Conservation (phyloP, 768 basidiomycete genomes). For the Sistotremastrum niveocremeum region DNA sequence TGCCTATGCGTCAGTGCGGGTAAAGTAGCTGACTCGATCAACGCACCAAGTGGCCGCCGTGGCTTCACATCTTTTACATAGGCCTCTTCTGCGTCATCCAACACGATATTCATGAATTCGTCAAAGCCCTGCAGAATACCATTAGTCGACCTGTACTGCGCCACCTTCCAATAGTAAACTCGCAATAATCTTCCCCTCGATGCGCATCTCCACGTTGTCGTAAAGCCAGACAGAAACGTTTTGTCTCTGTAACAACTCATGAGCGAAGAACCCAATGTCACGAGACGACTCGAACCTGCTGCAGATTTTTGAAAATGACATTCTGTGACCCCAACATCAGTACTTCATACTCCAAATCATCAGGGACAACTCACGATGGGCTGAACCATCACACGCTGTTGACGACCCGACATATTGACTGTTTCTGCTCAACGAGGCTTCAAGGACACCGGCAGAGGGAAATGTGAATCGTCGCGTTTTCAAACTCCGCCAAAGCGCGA, state of each 20-base stretch:
- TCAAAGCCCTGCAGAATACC: constrained; percentile 72
- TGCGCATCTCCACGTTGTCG: constrained; percentile 92
- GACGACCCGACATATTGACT: constrained; percentile 73
- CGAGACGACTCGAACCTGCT: constrained; percentile 39
- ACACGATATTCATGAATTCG: constrained; percentile 97
- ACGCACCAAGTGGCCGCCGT: constrained; percentile 67
- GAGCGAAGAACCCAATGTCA: constrained; percentile 2
- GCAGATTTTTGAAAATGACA: constrained; percentile 96
- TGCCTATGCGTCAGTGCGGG: constrained; percentile 17
- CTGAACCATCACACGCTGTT: constrained; percentile 97
- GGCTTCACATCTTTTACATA: constrained; percentile 85
- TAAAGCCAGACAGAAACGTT: constrained; percentile 92
- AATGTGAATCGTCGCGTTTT: not conserved
- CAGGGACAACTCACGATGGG: constrained; percentile 67
- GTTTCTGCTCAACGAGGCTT: not conserved
- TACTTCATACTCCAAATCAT: not conserved
- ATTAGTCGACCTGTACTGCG: too few species aligned
- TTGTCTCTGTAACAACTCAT: constrained; percentile 37
- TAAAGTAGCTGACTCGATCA: not conserved
- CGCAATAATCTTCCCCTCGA: constrained; percentile 93
- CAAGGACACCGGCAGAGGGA: not conserved
- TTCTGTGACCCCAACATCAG: constrained; percentile 38
- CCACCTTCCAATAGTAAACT: constrained; percentile 20
- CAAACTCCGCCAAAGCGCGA: not conserved
- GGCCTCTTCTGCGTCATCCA: constrained; percentile 89